Evolutionary conservation across 495 filamentous ascomycete genomes (phyloP), one percentile per base, ranked within the genome.

Genomic region (Usnea hakonensis): DNA sequence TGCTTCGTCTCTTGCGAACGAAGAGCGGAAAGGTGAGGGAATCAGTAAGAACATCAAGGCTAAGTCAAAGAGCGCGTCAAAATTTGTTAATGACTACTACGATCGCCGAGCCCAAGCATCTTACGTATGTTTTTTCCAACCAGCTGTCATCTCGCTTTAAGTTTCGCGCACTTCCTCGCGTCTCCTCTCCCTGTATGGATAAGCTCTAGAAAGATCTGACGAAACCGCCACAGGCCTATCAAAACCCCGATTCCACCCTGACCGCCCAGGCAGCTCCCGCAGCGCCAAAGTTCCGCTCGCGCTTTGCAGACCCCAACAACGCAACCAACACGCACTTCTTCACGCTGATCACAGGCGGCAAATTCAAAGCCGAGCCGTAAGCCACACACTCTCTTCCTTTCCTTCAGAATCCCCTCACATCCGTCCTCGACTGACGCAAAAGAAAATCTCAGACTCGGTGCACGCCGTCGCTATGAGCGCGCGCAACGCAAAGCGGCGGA

Each of bases 81-180:
- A 74, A 17, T 84, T 84, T 63, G 72, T 83, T 0, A 73, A 60
- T 9, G 73, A 78, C 40, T 87, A 85, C 55, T 70, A 75, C 43
- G 83, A 85, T 65, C 70, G 75, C 41, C 65, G 80, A 41, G 75
- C 77, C 7, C 79, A 78, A 54, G 79, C 78, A 0, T 65, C 75
- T 58, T 85, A 79, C 28, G 38, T 59, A 59, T 21, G 60, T 55
- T n/a, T 32, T 44, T 13, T 19, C 30, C 3, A 46, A 38, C 36
- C 36, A 11, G 36, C 38, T 17, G 19, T 17, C 38, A 41, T 17
- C 38, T 38, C 36, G 14, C 36, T 38, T 38, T 2, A 38, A 9
- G 10, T 38, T 38, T 38, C 36, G 10, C 36, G 36, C 36, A 38
- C 36, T 11, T 38, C 36, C 14, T 38, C 36, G 36, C 36, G 14